A percentile compares a stretch with the other conserved stretches of the same genome.
These are phyloP conservation scores for Cordyceps militaris DNA, from an alignment of 2,329 filamentous ascomycete species.

Conservation along the genomic window DNA sequence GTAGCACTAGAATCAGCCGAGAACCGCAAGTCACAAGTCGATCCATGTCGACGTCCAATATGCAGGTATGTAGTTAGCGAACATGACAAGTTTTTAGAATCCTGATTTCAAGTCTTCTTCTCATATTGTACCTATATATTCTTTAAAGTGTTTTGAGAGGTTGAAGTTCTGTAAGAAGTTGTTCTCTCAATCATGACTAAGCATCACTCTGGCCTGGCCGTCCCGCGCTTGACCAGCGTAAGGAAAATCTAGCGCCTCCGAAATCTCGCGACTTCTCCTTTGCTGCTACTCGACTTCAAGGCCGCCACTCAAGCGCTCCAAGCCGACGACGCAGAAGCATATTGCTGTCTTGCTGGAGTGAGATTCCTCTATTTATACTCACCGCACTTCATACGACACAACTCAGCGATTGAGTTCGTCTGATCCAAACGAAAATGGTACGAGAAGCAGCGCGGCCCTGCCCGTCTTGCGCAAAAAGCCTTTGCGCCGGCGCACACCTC, in stretches of 20 bases:
- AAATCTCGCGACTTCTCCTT: constrained; percentile 12
- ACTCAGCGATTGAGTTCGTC: constrained; percentile 14
- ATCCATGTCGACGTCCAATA: too few species aligned
- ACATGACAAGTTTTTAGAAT: too few species aligned
- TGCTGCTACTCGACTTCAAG: background rate
- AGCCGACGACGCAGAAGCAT: constrained; percentile 3
- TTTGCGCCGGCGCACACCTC: background rate
- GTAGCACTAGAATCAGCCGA: too few species aligned
- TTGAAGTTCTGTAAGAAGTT: background rate
- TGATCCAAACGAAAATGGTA: constrained; percentile 11
- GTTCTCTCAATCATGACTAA: constrained; percentile 1
- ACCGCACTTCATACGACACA: background rate
- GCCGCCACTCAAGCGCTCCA: background rate
- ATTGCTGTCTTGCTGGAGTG: constrained; percentile 7
- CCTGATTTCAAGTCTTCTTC: too few species aligned
- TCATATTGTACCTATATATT: background rate
- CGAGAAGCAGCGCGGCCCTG: background rate
- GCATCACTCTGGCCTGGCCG: background rate
- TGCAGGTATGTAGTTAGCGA: too few species aligned
- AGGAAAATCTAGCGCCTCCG: constrained; percentile 12
- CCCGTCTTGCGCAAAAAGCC: background rate
- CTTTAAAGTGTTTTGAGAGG: background rate
- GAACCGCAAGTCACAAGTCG: too few species aligned
- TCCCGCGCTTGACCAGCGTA: background rate
- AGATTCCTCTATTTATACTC: background rate